Conservation (phyloP, 176 grass and related monocot genomes). For the Lolium rigidum region DNA sequence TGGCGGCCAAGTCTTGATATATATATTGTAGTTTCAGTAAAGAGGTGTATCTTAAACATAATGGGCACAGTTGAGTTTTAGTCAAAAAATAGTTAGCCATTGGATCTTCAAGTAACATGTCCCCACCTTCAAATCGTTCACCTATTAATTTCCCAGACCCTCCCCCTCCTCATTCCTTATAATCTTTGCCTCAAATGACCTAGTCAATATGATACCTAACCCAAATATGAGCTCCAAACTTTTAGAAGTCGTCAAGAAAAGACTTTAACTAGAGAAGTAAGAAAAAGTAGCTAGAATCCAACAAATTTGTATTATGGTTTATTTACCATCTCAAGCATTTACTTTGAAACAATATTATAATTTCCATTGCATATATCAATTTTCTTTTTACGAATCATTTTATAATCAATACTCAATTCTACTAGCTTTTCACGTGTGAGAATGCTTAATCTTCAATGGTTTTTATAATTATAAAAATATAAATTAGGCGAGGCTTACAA, state of each 20-base stretch:
- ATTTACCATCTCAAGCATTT: background rate
- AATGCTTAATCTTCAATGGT: background rate
- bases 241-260: background rate
- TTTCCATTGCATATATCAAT: background rate
- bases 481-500: background rate
- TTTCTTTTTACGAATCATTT: background rate
- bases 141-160: background rate
- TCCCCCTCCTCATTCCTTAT: background rate
- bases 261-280: background rate
- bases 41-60: background rate
- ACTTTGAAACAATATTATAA: background rate
- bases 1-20: background rate
- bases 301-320: background rate
- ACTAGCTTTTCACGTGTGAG: constrained; percentile 6
- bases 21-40: background rate
- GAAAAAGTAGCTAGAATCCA: background rate
- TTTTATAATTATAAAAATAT: background rate
- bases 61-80: background rate
- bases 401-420: background rate
- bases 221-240: background rate
- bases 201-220: background rate
- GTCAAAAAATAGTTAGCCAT: background rate
- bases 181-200: background rate
- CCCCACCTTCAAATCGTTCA: background rate
- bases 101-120: background rate